phyloP scores from a whole-genome alignment of 2,329 filamentous ascomycete genomes.

The Magnaporthales sp. region DNA sequence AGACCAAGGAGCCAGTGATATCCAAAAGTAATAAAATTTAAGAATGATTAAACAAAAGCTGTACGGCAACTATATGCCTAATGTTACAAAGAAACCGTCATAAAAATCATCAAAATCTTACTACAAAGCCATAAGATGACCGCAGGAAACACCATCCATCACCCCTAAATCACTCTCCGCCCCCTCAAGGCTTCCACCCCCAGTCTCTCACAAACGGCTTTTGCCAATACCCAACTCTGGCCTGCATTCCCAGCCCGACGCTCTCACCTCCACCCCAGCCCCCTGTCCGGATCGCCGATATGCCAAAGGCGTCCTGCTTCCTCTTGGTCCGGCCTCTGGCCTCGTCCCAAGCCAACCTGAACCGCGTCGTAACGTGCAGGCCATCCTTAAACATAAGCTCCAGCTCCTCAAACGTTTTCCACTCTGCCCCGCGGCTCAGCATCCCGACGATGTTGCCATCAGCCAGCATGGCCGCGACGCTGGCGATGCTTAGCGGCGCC shows the following conservation, averaged over 20 bases:
- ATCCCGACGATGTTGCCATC: conserved; percentile 26
- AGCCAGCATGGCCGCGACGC: conserved; percentile 24
- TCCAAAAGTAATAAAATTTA: neutral
- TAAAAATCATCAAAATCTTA: neutral
- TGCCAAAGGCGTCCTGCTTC: conserved; percentile 10
- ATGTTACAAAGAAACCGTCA: neutral
- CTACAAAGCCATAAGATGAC: neutral
- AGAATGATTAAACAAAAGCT: neutral
- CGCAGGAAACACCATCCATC: neutral
- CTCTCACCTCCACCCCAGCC: conserved; percentile 16
- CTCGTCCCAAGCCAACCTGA: conserved; percentile 17
- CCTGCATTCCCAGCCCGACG: conserved; percentile 15
- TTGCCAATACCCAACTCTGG: conserved; percentile 13
- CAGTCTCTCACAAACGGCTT: conserved; percentile 12
- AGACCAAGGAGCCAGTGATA: neutral
- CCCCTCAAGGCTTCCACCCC: conserved; percentile 13
- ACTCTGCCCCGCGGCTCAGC: conserved; percentile 18
- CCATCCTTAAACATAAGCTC: conserved; percentile 13
- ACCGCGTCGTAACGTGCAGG: conserved; percentile 16
- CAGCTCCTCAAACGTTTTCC: conserved; percentile 14
- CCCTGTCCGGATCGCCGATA: conserved; percentile 14
- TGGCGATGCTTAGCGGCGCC: conserved; percentile 24
- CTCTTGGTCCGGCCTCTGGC: conserved; percentile 4
- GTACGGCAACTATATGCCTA: neutral
- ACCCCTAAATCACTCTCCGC: neutral